Evolutionary conservation across 768 basidiomycete genomes (phyloP).

Genomic region (Lyophyllum shimeji): DNA sequence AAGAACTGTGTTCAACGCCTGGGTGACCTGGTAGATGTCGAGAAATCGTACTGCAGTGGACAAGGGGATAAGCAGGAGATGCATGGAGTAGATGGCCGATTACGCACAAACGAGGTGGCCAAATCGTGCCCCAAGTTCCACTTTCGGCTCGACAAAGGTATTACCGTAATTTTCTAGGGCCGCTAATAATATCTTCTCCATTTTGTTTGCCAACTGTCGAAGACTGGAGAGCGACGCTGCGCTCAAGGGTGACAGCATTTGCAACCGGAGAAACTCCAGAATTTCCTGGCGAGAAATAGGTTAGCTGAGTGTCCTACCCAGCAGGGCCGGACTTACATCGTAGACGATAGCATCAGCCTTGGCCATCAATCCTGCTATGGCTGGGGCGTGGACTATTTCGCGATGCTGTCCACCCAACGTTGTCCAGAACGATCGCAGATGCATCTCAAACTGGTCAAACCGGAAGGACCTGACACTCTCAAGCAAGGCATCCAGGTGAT

Average conservation of each 20-base stretch:
- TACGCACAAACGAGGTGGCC: constrained; percentile 85
- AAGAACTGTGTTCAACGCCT: constrained; percentile 84
- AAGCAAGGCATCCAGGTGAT: constrained; percentile 81
- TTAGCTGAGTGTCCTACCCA: constrained; percentile 8
- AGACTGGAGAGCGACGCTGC: constrained; percentile 66
- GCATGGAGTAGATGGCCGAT: constrained; percentile 1
- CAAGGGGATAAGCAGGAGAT: constrained; percentile 11
- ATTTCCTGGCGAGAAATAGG: constrained; percentile 62
- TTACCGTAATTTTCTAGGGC: constrained; percentile 83
- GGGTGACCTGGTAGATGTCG: constrained; percentile 90
- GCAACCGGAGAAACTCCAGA: constrained; percentile 78
- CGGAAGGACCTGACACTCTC: constrained; percentile 76
- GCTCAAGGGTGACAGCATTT: constrained; percentile 79
- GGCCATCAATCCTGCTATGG: constrained; percentile 85
- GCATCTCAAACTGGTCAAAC: constrained; percentile 89
- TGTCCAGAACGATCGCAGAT: constrained; percentile 85
- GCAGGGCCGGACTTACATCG: constrained; percentile 60
- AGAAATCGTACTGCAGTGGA: constrained; percentile 73
- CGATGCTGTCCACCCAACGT: constrained; percentile 70
- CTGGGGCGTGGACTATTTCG: constrained; percentile 88
- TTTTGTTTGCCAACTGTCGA: constrained; percentile 83
- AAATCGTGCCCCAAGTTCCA: constrained; percentile 87
- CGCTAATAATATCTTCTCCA: constrained; percentile 85
- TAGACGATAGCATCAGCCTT: constrained; percentile 89
- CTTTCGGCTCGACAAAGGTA: constrained; percentile 89